phyloP scores from a whole-genome alignment of 192 early-diverging fungal genomes.

The Podila epicladia region DNA sequence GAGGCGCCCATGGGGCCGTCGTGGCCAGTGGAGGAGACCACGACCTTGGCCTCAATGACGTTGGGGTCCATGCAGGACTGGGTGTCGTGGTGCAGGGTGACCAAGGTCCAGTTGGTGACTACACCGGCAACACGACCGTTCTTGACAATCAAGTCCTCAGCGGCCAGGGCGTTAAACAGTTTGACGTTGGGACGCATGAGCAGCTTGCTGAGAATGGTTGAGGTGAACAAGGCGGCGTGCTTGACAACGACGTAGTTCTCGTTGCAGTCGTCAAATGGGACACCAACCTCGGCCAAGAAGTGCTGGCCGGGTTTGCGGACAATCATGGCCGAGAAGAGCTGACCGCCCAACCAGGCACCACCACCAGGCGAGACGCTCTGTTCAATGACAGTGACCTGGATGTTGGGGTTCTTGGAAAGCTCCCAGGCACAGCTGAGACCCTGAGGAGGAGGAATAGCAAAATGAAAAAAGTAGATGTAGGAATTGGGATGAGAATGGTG shows the following conservation, averaged over 20 bases:
- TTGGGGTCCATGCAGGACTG: conserved; percentile 81
- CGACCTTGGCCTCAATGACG: conserved; percentile 70
- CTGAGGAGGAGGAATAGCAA: conserved; percentile 3
- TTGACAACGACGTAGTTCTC: conserved; percentile 79
- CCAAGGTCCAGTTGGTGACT: conserved; percentile 82
- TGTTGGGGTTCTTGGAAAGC: conserved; percentile 68
- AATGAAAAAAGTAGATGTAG: neutral
- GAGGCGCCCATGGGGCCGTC: conserved; percentile 78
- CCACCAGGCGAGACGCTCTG: conserved; percentile 75
- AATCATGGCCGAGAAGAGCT: conserved; percentile 77
- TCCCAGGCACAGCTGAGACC: conserved; percentile 76
- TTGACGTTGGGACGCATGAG: conserved; percentile 70
- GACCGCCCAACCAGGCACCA: conserved; percentile 79
- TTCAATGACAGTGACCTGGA: conserved; percentile 79
- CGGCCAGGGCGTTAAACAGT: conserved; percentile 80
- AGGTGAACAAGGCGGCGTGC: conserved; percentile 79
- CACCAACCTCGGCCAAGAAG: conserved; percentile 69
- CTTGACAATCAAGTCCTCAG: conserved; percentile 76
- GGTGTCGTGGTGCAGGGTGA: conserved; percentile 65
- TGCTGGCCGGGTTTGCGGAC: conserved; percentile 76
- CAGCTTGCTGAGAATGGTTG: conserved; percentile 74
- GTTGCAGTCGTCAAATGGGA: conserved; percentile 75
- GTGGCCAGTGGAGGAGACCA: conserved; percentile 73
- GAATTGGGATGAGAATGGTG: neutral
- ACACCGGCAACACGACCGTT: conserved; percentile 68